These are phyloP conservation scores for Basidiobolus meristosporus DNA, from an alignment of 371 early-diverging fungal species.

Conservation along the genomic window DNA sequence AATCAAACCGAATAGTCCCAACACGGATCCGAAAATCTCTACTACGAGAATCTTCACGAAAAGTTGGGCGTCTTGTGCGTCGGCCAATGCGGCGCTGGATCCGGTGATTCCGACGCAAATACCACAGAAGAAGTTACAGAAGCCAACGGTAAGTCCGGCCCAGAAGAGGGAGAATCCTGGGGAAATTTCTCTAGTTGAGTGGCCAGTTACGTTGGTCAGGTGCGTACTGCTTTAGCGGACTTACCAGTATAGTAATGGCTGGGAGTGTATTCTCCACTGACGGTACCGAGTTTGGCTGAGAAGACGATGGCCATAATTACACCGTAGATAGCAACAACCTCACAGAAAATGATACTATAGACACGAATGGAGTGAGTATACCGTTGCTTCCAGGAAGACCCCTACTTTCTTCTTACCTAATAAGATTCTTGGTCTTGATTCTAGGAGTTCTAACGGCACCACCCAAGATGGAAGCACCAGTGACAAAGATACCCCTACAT, in stretches of 20 bases:
- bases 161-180: constrained; percentile 84
- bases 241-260: constrained; percentile 43
- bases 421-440: constrained; percentile 89
- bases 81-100: constrained; percentile 83
- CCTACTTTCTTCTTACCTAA: constrained; percentile 21
- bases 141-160: constrained; percentile 89
- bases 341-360: constrained; percentile 83
- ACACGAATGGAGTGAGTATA: too few species aligned
- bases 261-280: constrained; percentile 13
- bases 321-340: constrained; percentile 97
- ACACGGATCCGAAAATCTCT: constrained; percentile 90
- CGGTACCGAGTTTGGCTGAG: constrained; percentile 53
- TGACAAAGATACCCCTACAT: constrained; percentile 82
- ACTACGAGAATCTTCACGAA: constrained; percentile 94
- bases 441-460: constrained; percentile 85
- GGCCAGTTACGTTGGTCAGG: constrained; percentile 1
- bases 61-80: constrained; percentile 83
- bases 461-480: constrained; percentile 79
- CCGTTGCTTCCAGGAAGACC: not conserved
- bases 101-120: constrained; percentile 90
- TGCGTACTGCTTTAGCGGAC: not conserved
- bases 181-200: constrained; percentile 1
- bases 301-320: constrained; percentile 95
- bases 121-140: constrained; percentile 87
- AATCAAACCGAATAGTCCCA: constrained; percentile 92